Evolutionary conservation across 139 green algal genomes (phyloP), one percentile per base, ranked within the genome.

Genomic region (Eudorina sp.): DNA sequence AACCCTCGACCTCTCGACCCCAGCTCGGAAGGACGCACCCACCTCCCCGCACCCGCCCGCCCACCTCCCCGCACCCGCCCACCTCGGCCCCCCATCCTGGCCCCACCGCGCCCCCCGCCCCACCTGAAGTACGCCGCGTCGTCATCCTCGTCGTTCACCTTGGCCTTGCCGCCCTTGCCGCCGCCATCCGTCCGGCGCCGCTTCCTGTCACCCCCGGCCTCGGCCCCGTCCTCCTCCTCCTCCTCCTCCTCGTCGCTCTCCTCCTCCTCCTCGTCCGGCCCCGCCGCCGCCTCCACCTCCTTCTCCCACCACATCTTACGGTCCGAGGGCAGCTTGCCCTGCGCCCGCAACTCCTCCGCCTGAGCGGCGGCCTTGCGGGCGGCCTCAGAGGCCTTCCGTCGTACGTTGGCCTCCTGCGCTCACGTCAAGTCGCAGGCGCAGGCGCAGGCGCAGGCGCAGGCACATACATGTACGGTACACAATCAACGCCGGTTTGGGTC

Each of bases 401-500:
- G 66, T 43, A 97, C 93, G 86, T 97, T 97, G 34, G 90, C 93
- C 62, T 96, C 94, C 93, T 79, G 76, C 64, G 27, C n/a, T 13
- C 23, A 6, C 34, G 3, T 0, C 14, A 1, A 68, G 41, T 2
- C 18, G 48, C 8, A n/a, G 21, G 18, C 11, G 34, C 31, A 69
- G n/a, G 18, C 18, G 58, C n/a, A 21, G 14, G 58, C 6, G 18
- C 18, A 21, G 31, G 36, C 8, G 43, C 19, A 23, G 19, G 31
- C 34, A 74, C 25, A 34, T n/a, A n/a, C n/a, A n/a, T n/a, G n/a
- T n/a, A n/a, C n/a, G n/a, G n/a, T n/a, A n/a, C n/a, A n/a, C n/a
- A n/a, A n/a, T n/a, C n/a, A n/a, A n/a, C n/a, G n/a, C n/a, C n/a
- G n/a, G n/a, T n/a, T n/a, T n/a, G n/a, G n/a, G n/a, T n/a, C n/a